Evolutionary conservation across 805 yeast genomes (phyloP).

Genomic region (Zygosaccharomyces pseudorouxii): DNA sequence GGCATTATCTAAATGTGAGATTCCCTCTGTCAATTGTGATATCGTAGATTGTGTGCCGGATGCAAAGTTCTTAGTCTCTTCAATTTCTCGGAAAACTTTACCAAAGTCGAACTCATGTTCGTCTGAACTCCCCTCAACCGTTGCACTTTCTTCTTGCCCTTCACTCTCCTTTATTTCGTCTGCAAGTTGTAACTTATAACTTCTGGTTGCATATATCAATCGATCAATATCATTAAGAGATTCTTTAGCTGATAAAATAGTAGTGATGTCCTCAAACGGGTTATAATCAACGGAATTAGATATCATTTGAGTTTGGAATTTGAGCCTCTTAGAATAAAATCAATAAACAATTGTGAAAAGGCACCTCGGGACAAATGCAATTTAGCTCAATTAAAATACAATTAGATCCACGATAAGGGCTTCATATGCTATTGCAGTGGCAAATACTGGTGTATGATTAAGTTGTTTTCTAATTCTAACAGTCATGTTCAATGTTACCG

Average conservation of each 20-base stretch:
- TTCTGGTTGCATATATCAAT: constrained; percentile 45
- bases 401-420: background rate
- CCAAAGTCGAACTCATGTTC: constrained; percentile 26
- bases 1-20: constrained; percentile 72
- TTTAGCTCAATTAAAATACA: background rate
- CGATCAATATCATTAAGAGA: constrained; percentile 48
- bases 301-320: constrained; percentile 14
- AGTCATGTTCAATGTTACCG: constrained; percentile 1
- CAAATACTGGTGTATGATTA: background rate
- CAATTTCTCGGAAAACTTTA: constrained; percentile 45
- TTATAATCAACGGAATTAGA: constrained; percentile 43
- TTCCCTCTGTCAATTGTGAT: constrained; percentile 65
- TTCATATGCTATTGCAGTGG: background rate
- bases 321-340: background rate
- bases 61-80: constrained; percentile 77
- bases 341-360: background rate
- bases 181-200: constrained; percentile 49
- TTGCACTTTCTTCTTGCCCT: constrained; percentile 19
- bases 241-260: constrained; percentile 48
- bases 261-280: constrained; percentile 49
- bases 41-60: constrained; percentile 60
- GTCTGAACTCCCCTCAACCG: constrained; percentile 9
- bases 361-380: background rate
- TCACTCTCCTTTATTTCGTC: constrained; percentile 40
- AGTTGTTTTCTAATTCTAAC: background rate